phyloP scores from a whole-genome alignment of 306 rosid species.

The Senna siamea region DNA sequence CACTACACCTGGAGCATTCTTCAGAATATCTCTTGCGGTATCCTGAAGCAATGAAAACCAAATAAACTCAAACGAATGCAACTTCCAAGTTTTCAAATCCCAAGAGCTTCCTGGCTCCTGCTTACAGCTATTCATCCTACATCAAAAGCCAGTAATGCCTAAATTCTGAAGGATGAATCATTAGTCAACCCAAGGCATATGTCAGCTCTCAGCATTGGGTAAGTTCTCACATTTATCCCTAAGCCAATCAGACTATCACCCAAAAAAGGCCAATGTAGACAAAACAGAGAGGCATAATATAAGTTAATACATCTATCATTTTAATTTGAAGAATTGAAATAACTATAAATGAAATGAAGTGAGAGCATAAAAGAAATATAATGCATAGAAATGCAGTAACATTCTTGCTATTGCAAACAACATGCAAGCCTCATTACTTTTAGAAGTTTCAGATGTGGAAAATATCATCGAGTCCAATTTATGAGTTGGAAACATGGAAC shows the following conservation, averaged over 20 bases:
- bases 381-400: not conserved
- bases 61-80: constrained; percentile 15
- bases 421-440: not conserved
- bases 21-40: constrained; percentile 79
- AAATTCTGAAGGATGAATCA: not conserved
- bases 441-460: not conserved
- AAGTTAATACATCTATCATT: constrained; percentile 10
- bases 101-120: not conserved
- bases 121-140: not conserved
- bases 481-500: constrained; percentile 3
- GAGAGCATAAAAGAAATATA: not conserved
- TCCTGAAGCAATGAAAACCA: constrained; percentile 52
- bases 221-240: constrained; percentile 1
- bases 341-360: not conserved
- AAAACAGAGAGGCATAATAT: not conserved
- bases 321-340: not conserved
- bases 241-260: not conserved
- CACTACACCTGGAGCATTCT: constrained; percentile 84
- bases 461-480: not conserved
- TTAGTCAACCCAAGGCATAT: constrained; percentile 1
- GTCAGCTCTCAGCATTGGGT: not conserved
- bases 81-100: not conserved
- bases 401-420: not conserved
- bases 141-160: constrained; percentile 9
- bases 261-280: not conserved